Conservation (phyloP, 306 rosid species). For the Cucumis melo region DNA sequence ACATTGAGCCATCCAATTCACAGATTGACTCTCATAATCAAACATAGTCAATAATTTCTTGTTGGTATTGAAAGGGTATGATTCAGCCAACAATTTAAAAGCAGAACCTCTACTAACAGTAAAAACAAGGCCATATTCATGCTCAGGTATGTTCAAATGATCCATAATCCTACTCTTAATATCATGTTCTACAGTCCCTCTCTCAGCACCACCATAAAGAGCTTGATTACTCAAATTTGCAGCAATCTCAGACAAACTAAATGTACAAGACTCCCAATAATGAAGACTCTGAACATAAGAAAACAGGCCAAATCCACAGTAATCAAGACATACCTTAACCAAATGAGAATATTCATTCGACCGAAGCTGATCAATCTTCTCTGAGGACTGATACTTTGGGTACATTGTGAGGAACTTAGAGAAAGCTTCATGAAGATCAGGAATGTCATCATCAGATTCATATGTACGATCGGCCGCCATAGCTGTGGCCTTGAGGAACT, state of each 20-base stretch:
- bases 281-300: constrained; percentile 86
- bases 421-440: constrained; percentile 46
- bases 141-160: constrained; percentile 88
- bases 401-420: constrained; percentile 77
- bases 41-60: constrained; percentile 88
- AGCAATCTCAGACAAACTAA: constrained; percentile 95
- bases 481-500: constrained; percentile 66
- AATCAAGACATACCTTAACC: constrained; percentile 81
- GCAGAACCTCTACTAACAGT: constrained; percentile 98
- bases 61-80: constrained; percentile 83
- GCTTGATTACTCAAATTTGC: constrained; percentile 92
- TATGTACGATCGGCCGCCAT: constrained; percentile 62
- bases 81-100: constrained; percentile 66
- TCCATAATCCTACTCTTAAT: constrained; percentile 83
- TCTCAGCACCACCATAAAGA: constrained; percentile 86
- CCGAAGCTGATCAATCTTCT: constrained; percentile 68
- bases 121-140: constrained; percentile 90
- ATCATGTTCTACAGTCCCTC: constrained; percentile 82
- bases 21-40: constrained; percentile 93
- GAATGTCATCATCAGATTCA: constrained; percentile 60
- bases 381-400: constrained; percentile 52
- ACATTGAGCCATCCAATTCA: constrained; percentile 90
- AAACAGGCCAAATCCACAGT: constrained; percentile 93
- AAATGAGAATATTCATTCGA: constrained; percentile 57
- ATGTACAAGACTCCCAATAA: constrained; percentile 90